Conservation (phyloP, 106 monocot genomes). For the Apostasia shenzhenica region DNA sequence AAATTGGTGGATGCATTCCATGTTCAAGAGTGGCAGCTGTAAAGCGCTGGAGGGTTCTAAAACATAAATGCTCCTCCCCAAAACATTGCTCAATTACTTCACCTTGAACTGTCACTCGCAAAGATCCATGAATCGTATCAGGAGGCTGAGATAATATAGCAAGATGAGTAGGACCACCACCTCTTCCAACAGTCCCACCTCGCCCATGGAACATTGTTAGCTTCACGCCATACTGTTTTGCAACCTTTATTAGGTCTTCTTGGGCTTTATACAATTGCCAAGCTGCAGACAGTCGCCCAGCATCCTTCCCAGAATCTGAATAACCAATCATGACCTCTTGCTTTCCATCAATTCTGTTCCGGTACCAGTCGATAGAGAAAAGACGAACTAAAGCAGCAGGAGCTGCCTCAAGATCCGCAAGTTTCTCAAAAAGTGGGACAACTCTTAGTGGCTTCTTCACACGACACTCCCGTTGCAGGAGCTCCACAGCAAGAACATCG, state of each 20-base stretch:
- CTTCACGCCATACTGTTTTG: slow-evolving; percentile 79
- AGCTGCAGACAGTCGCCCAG: slow-evolving; percentile 81
- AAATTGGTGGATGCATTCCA: slow-evolving; percentile 24
- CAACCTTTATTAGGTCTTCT: slow-evolving; percentile 74
- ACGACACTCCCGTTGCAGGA: slow-evolving; percentile 55
- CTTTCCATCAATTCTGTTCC: slow-evolving; percentile 71
- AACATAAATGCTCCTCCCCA: slow-evolving; percentile 21
- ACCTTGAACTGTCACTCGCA: slow-evolving; percentile 24
- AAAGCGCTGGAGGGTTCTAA: slow-evolving; percentile 18
- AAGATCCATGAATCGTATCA: slow-evolving; percentile 71
- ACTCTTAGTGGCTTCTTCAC: slow-evolving; percentile 74
- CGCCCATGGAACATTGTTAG: slow-evolving; percentile 95
- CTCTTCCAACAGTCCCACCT: slow-evolving; percentile 88
- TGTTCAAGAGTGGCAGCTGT: slow-evolving; percentile 19
- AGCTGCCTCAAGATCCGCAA: slow-evolving; percentile 80
- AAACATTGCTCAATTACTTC: slow-evolving; percentile 23
- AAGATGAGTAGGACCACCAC: slow-evolving; percentile 80
- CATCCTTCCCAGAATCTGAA: slow-evolving; percentile 93
- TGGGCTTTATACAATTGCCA: slow-evolving; percentile 93
- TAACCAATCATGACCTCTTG: slow-evolving; percentile 96
- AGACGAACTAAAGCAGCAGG: slow-evolving; percentile 70
- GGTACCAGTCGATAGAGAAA: slow-evolving; percentile 79
- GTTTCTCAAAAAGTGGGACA: slow-evolving; percentile 85
- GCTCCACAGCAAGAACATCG: slow-evolving; percentile 84
- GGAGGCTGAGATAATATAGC: slow-evolving; percentile 88